Evolutionary conservation across 352 stramenopile genomes (phyloP), one percentile per base, ranked within the genome.

Genomic region (Thalassiosira mediterranea): DNA sequence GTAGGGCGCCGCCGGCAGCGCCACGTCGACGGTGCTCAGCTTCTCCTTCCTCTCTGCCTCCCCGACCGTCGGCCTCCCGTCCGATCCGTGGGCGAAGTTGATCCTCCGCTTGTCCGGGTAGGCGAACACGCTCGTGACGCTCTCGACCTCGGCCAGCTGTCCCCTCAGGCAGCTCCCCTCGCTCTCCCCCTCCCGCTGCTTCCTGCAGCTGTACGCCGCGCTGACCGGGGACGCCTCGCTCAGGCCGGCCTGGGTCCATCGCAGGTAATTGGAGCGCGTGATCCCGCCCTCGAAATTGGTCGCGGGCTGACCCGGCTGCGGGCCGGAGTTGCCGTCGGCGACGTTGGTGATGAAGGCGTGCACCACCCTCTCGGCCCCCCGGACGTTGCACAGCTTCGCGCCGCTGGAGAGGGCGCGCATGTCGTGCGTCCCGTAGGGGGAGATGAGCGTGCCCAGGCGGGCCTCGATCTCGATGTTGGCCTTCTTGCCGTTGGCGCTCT

Each of bases 11-110:
- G 84, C 76, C 8, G 87, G 87, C 4, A 92, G 10, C 15, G 71
- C 73, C 29, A 89, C 65, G 64, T 92, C 87, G 34, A 90, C 76
- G 4, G 65, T 78, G 26, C 46, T 34, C 3, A 88, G 42, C 40
- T 86, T 88, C 54, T 88, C 79, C 69, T 92, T 92, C 23, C 79
- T 81, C 64, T 92, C 87, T 67, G 87, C 81, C 37, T 82, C 67
- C 25, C 83, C 84, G n/a, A n/a, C n/a, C n/a, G n/a, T n/a, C n/a
- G n/a, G n/a, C 19, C 26, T 71, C 0, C 54, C 38, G 51, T 60
- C 68, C 40, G 38, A 58, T 64, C 42, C 28, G 54, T 88, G 76
- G 1, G 68, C 53, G 79, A 88, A 90, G 11, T 67, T 79, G 29
- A 90, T 72, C 17, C 87, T 54, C 21, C 65, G 75, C 46, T 81